Percentiles rank a stretch among this genome's conserved stretches.
Evolutionary conservation across 306 rosid genomes (phyloP).

Genomic region (Mimosa pudica): DNA sequence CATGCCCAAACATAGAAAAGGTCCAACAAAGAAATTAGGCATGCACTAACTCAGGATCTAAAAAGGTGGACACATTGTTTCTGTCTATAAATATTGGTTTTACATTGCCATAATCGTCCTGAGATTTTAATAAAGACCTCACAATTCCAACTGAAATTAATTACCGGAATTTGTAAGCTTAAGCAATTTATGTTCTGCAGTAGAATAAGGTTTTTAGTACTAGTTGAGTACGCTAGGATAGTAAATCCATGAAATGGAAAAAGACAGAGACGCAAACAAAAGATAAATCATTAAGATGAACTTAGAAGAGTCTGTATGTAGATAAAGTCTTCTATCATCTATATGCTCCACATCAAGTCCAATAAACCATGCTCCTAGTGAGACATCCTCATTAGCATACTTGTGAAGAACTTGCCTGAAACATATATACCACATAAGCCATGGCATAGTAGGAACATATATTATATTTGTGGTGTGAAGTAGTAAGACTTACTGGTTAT

Average conservation of each 20-base stretch:
- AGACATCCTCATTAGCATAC: constrained; percentile 97
- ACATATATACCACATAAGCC: constrained; percentile 24
- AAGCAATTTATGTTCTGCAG: neutral
- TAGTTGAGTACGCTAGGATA: neutral
- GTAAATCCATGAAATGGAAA: neutral
- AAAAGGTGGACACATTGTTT: too few species aligned
- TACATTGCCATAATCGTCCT: neutral
- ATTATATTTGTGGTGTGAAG: constrained; percentile 4
- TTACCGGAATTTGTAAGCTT: neutral
- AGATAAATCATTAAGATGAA: constrained; percentile 24
- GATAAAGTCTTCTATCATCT: constrained; percentile 79
- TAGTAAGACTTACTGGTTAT: constrained; percentile 71
- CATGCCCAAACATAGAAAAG: constrained; percentile 16
- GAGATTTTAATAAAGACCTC: neutral
- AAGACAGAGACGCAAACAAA: neutral
- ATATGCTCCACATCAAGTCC: constrained; percentile 94
- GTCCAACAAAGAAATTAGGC: neutral
- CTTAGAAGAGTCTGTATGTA: neutral
- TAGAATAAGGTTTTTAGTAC: too few species aligned
- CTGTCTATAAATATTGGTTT: neutral
- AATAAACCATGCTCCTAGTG: constrained; percentile 96
- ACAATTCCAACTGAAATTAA: neutral
- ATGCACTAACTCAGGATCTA: neutral
- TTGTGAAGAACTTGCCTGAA: constrained; percentile 92
- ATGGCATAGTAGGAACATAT: constrained; percentile 8